Evolutionary conservation across 2,329 filamentous ascomycete species (phyloP), one percentile per base, ranked within the genome.

Genomic region (Hymenoscyphus fraxineus): DNA sequence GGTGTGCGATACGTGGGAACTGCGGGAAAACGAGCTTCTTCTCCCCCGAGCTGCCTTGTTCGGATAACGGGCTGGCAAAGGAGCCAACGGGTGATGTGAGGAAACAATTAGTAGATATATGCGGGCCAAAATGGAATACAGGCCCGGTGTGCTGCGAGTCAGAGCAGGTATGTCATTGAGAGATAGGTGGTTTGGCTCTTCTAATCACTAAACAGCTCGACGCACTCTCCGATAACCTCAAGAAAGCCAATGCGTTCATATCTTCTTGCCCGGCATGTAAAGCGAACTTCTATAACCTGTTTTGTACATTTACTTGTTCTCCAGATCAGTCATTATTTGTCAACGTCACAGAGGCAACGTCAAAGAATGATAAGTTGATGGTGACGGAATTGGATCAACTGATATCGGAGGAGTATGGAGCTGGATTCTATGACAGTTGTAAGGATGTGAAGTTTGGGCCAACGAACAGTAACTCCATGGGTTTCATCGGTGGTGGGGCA

Each of bases 361-460:
- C 83, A 27, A 91, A 82, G 77, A 77, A 80, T 68, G 75, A 83
- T 77, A 63, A 78, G 73, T 32, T 78, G 64, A 78, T 92, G n/a
- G 93, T 97, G 15, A 92, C 90, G 1, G 92, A 97, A 79, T 80
- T 99, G 27, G 93, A 97, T 74, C 94, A 97, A 74, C 80, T 98
- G 6, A 87, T 97, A 71, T 92, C 92, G 1, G 83, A 93, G 64
- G 83, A 90, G 61, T 98, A 96, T 76, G 93, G 92, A 55, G 83
- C 85, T 9, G 93, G 91, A 1, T 96, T 99, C 80, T 99, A 93
- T 76, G 85, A 97, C 77, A 99, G 95, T 79, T 99, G 95, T 81
- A 98, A 98, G 78, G 93, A 99, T 76, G 94, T 99, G 78, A 99
- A 99, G 76, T 97, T 98, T 73, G 95, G 95, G 41, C 90, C 93